These are phyloP conservation scores for Nematocida homosporus DNA, from an alignment of 371 early-diverging fungal genomes.

Conservation along the genomic window DNA sequence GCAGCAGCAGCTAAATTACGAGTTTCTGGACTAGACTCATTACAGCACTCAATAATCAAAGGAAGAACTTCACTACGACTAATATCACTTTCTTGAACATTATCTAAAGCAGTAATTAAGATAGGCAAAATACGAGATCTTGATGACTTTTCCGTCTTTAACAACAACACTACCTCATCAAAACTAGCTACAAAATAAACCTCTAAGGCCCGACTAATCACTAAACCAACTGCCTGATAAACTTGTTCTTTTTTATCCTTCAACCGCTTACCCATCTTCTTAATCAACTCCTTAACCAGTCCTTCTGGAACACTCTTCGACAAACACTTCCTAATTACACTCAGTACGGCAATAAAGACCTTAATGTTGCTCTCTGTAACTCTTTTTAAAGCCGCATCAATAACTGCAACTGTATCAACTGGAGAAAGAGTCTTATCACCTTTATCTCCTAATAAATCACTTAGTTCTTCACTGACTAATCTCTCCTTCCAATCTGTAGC, in stretches of 20 bases:
- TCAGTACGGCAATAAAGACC: constrained; percentile 38
- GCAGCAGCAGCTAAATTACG: constrained; percentile 17
- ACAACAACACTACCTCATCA: background rate
- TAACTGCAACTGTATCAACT: constrained; percentile 20
- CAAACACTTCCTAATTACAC: constrained; percentile 3
- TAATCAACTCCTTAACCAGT: background rate
- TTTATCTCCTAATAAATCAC: constrained; percentile 30
- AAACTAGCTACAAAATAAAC: background rate
- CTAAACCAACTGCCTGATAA: constrained; percentile 18
- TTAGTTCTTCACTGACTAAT: constrained; percentile 45
- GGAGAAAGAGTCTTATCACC: background rate
- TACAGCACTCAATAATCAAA: constrained; percentile 29
- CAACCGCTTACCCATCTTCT: constrained; percentile 26
- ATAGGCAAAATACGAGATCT: constrained; percentile 8
- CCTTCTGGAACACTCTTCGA: background rate
- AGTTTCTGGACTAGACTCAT: constrained; percentile 22
- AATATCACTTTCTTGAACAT: constrained; percentile 8
- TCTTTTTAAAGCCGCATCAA: constrained; percentile 5
- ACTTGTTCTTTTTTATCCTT: constrained; percentile 49
- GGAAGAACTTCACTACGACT: background rate
- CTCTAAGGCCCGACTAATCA: background rate
- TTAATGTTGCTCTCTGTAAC: constrained; percentile 43
- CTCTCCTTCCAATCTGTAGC: constrained; percentile 51
- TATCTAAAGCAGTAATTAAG: background rate
- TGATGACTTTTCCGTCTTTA: constrained; percentile 10